Percentiles rank a stretch among this genome's conserved stretches.
Evolutionary conservation across 768 basidiomycete species (phyloP).

Genomic region (Phlebiopsis flavidoalba): DNA sequence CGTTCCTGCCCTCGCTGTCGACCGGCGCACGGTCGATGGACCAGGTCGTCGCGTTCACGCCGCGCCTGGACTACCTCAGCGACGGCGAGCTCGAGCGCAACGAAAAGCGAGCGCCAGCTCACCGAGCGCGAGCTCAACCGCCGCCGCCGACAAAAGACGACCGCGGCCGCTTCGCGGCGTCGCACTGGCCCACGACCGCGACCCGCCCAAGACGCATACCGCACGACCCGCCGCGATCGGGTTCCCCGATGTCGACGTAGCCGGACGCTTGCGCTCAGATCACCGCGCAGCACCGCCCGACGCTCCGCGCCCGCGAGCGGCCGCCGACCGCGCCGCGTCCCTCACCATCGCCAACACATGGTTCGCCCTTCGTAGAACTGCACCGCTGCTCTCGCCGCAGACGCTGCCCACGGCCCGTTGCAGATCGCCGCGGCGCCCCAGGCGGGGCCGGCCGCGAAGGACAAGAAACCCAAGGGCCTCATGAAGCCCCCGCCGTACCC

Average conservation of each 20-base stretch:
- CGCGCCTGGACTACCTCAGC: slow-evolving; percentile 82
- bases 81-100: slow-evolving; percentile 85
- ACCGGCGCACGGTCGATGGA: slow-evolving; percentile 70
- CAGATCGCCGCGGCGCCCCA: slow-evolving; percentile 25
- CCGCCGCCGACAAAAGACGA: slow-evolving; percentile 83
- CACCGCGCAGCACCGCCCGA: slow-evolving; percentile 78
- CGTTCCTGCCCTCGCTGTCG: slow-evolving; percentile 80
- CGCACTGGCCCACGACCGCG: slow-evolving; percentile 84
- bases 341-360: slow-evolving; percentile 43
- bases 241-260: slow-evolving; percentile 73
- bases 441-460: slow-evolving; percentile 38
- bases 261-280: slow-evolving; percentile 71
- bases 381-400: slow-evolving; percentile 39
- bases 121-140: slow-evolving; percentile 86
- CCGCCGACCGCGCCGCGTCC: too few species aligned
- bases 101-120: slow-evolving; percentile 83
- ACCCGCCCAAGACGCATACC: slow-evolving; percentile 74
- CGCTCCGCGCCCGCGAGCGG: slow-evolving; percentile 59
- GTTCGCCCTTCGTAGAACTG: slow-evolving; percentile 90
- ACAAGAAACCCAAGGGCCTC: slow-evolving; percentile 64
- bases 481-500: slow-evolving; percentile 70
- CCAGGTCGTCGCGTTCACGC: slow-evolving; percentile 78
- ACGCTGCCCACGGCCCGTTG: slow-evolving; percentile 37
- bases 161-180: slow-evolving; percentile 74
- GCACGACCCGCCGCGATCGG: slow-evolving; percentile 86